Base-by-base conservation (phyloP, 805 yeast genomes). In the Saccharomyces jurei region DNA sequence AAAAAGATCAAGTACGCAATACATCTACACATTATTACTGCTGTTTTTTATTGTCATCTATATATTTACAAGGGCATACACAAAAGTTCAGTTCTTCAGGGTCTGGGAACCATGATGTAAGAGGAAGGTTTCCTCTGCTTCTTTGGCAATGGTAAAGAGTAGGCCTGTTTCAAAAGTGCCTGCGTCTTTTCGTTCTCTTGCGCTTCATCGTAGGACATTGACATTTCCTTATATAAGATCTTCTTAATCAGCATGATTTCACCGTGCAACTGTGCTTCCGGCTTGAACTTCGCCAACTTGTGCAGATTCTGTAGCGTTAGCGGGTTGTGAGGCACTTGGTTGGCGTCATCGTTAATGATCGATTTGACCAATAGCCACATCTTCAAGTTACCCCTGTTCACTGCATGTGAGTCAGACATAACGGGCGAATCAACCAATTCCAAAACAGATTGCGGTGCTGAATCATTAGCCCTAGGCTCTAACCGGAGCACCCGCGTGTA, bases 401-500 rank as follows among this genome's bases (percentile, higher is more conserved):
- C 56, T 3, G 57, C 29, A 5, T 17, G 11, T 8, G 26, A 17
- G 14, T 36, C 46, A 30, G 60, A 67, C 6, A 61, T 31, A 6
- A 66, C 65, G 3, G 75, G 71, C 3, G 84, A 82, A 62, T 87
- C 96, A 1, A 92, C 95, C 50, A 94, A 75, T 71, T 94, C 99
- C 52, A 94, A 66, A 8, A 91, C 83, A 0, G 94, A 84, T 77
- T 88, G 94, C 31, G 91, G 91, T 0, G 97, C 96, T 57, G 83
- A 86, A 68, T 94, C 99, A 54, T 94, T 91, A 49, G 85, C 70
- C 60, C 98, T 78, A 17, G 91, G 89, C 70, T 94, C 98, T 57
- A 94, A 74, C 61, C 81, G 84, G 58, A 90, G 73, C 52, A 92
- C 81, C 61, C 98, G 81, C 2, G 97, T 89, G 73, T 85, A 92